Base-by-base conservation (phyloP, 2,329 filamentous ascomycete genomes). In the Achaetomium macrosporum region DNA sequence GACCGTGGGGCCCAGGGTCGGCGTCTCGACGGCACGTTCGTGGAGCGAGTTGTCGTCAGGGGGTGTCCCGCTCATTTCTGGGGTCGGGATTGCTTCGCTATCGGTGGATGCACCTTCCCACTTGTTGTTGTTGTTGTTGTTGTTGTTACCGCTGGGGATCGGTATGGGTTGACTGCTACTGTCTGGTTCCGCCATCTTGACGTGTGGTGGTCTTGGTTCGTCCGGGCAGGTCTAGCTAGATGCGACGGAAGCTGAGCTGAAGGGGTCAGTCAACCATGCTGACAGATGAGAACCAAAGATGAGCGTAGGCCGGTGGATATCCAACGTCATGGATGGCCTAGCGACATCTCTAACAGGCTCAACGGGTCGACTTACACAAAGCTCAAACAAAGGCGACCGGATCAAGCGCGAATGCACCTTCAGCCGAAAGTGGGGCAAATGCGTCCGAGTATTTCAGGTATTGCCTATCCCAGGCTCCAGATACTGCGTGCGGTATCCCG, bases 11-110 rank as follows among this genome's bases (percentile, higher is more conserved):
- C 70, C 74, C n/a, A 79, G 63, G n/a, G 72, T 71, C 49, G 76
- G 76, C 8, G 81, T 78, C 54, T 79, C 77, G 31, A 73, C 63
- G 51, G 68, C 68, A 48, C 71, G 66, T 36, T 78, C 73, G 45
- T 71, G 65, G 33, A 74, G 68, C 8, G 77, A 73, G 36, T 71
- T 71, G 57, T 66, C 65, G 19, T 71, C 65, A 42, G 74, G 74
- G 19, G 73, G 68, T 12, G 68, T 65, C 36, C 64, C 68, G 50
- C 69, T 72, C 31, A 69, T 65, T n/a, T 76, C 72, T 19, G 72
- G 72, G 1, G 71, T 74, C 35, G 72, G 61, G 35, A 69, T 62
- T 15, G 63, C 60, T 43, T 77, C 76, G 61, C 74, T 75, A 52
- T 75, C 73, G 30, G 70, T 71, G 41, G 67, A 65, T 15, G 64